These are phyloP conservation scores for Phytophthora pini DNA, from an alignment of 352 stramenopile genomes.

Conservation along the genomic window DNA sequence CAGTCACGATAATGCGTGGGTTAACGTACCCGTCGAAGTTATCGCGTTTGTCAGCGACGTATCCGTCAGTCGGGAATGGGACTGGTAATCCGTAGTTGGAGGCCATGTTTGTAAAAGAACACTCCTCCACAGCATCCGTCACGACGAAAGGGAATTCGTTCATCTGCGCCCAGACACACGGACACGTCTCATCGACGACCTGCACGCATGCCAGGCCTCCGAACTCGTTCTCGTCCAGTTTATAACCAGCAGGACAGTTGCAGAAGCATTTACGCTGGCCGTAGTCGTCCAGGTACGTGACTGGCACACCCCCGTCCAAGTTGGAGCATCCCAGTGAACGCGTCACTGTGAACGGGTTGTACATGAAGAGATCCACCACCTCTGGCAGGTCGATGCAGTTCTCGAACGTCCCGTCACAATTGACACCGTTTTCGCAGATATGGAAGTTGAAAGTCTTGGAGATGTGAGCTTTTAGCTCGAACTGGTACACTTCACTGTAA, in stretches of 20 bases:
- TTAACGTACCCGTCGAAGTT: conserved; percentile 28
- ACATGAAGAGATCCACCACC: conserved; percentile 60
- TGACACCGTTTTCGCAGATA: conserved; percentile 26
- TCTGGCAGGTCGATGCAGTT: conserved; percentile 48
- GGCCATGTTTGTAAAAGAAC: conserved; percentile 43
- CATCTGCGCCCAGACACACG: conserved; percentile 54
- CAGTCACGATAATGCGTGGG: conserved; percentile 25
- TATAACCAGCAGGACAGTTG: conserved; percentile 51
- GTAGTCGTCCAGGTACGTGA: conserved; percentile 49
- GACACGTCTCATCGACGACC: conserved; percentile 33
- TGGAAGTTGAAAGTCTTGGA: conserved; percentile 54
- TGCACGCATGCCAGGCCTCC: conserved; percentile 29
- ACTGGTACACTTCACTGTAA: conserved; percentile 40
- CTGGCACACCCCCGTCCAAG: conserved; percentile 46
- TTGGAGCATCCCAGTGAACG: conserved; percentile 45
- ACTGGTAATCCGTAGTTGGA: conserved; percentile 45
- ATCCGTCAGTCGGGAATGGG: conserved; percentile 66
- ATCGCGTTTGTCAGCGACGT: conserved; percentile 50
- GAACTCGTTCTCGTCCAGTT: conserved; percentile 28
- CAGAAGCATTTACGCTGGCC: conserved; percentile 63
- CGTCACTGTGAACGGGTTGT: conserved; percentile 62
- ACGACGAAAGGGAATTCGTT: conserved; percentile 39
- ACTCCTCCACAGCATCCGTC: conserved; percentile 29
- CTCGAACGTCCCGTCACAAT: conserved; percentile 27
- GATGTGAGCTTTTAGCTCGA: conserved; percentile 32